These are phyloP conservation scores for Phaeomoniella chlamydospora DNA, from an alignment of 2,329 filamentous ascomycete genomes.

Conservation along the genomic window DNA sequence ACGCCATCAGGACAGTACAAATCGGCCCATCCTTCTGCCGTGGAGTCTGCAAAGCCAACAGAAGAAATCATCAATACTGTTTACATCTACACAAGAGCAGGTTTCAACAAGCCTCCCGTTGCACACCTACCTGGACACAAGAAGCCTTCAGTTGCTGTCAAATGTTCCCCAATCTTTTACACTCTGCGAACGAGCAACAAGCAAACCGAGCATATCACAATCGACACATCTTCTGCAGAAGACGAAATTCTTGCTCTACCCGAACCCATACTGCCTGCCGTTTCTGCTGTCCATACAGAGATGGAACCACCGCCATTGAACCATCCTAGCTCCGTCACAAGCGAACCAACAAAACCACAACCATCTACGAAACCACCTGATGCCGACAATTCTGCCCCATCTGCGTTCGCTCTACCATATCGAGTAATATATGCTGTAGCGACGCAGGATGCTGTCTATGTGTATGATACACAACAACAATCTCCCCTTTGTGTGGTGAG, in stretches of 20 bases:
- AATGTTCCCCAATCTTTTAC: conserved; percentile 85
- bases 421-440: conserved; percentile 94
- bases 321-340: conserved; percentile 27
- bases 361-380: conserved; percentile 39
- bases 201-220: conserved; percentile 74
- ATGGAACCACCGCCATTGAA: conserved; percentile 70
- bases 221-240: conserved; percentile 77
- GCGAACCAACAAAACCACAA: conserved; percentile 36
- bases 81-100: conserved; percentile 92
- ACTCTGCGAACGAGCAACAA: conserved; percentile 55
- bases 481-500: conserved; percentile 88
- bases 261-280: conserved; percentile 51
- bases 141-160: conserved; percentile 91
- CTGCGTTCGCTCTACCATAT: conserved; percentile 76
- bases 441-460: conserved; percentile 83
- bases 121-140: conserved; percentile 93
- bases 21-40: conserved; percentile 52
- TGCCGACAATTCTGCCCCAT: conserved; percentile 28
- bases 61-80: conserved; percentile 94
- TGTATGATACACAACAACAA: conserved; percentile 95
- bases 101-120: conserved; percentile 91
- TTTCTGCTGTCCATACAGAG: conserved; percentile 34
- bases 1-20: conserved; percentile 95
- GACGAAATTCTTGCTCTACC: conserved; percentile 73
- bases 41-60: conserved; percentile 53